Evolutionary conservation across 1,284 basidiomycete species (phyloP).

Genomic region (Fomes fomentarius): DNA sequence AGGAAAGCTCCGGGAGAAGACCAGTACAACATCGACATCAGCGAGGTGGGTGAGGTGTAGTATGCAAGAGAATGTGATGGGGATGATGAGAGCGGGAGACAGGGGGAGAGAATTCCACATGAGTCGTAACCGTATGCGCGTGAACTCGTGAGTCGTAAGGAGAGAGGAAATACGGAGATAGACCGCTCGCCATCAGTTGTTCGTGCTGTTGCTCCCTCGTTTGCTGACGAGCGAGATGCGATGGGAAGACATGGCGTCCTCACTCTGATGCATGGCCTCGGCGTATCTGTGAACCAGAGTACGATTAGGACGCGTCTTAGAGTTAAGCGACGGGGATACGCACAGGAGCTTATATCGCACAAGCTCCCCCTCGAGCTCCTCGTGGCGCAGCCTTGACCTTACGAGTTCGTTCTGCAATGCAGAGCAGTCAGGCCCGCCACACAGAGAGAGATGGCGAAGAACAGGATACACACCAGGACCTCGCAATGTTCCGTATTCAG

Average conservation of each 20-base stretch:
- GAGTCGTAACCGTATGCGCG: background rate
- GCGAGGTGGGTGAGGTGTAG: background rate
- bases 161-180: too few relatives aligned
- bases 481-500: conserved; percentile 82
- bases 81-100: background rate
- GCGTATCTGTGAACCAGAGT: conserved; percentile 63
- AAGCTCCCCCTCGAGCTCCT: conserved; percentile 89
- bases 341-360: conserved; percentile 91
- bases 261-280: conserved; percentile 85
- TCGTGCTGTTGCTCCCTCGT: conserved; percentile 31
- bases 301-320: conserved; percentile 1
- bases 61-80: conserved; percentile 7
- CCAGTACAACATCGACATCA: conserved; percentile 16
- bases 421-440: background rate
- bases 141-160: background rate
- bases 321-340: conserved; percentile 34
- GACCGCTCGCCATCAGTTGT: background rate
- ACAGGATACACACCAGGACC: conserved; percentile 55
- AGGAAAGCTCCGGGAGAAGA: background rate
- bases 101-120: background rate
- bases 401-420: conserved; percentile 82
- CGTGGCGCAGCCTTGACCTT: conserved; percentile 81
- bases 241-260: conserved; percentile 76
- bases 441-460: too few relatives aligned
- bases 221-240: conserved; percentile 53